A percentile compares a stretch with the other conserved stretches of the same genome.
phyloP scores from a whole-genome alignment of 306 rosid species.

The Prunus persica region Prunus_persica_NCBIv2 NC_034010.1:26630501-26631000 shows the following conservation, averaged over 20 bases:
- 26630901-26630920: background rate
- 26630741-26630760: slow-evolving; percentile 15
- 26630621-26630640: slow-evolving; percentile 2
- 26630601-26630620: slow-evolving; percentile 16
- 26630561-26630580: slow-evolving; percentile 89
- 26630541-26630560: slow-evolving; percentile 97
- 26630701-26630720: slow-evolving; percentile 98
- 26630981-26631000: background rate
- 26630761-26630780: background rate
- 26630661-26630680: slow-evolving; percentile 67
- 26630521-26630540: slow-evolving; percentile 97
- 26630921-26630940: background rate
- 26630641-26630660: slow-evolving; percentile 18
- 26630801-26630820: background rate
- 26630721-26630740: slow-evolving; percentile 99
- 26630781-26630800: background rate
- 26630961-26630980: background rate
- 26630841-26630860: background rate
- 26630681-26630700: slow-evolving; percentile 98
- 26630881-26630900: background rate
- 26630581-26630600: slow-evolving; percentile 71
- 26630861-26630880: background rate
- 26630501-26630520: slow-evolving; percentile 94
- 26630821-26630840: background rate
- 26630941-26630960: background rate